These are phyloP conservation scores for Trichosporon asahii DNA, from an alignment of 1,284 basidiomycete genomes.

Conservation along the genomic window DNA sequence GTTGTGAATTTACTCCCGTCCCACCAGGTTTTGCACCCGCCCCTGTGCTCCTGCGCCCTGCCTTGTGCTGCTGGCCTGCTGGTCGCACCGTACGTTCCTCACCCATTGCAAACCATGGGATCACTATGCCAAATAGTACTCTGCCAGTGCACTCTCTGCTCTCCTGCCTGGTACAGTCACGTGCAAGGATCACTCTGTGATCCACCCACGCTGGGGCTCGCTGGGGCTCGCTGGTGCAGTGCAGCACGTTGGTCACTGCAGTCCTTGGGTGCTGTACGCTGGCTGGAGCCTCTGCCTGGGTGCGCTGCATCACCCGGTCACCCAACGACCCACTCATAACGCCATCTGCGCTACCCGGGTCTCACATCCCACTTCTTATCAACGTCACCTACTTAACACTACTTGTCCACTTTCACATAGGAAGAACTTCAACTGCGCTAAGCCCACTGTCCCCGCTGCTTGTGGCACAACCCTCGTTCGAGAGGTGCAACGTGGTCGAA, in stretches of 20 bases:
- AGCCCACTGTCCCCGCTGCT: neutral
- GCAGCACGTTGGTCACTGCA: neutral
- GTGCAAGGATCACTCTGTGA: neutral
- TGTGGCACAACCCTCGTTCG: neutral
- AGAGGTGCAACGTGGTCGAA: neutral
- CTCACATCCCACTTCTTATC: neutral
- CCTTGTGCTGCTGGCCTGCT: neutral
- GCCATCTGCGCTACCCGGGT: neutral
- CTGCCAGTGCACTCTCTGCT: neutral
- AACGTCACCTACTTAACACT: neutral
- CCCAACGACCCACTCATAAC: neutral
- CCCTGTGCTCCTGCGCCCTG: neutral
- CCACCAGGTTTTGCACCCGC: neutral
- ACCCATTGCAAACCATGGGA: neutral
- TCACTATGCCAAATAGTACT: neutral
- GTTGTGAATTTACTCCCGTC: neutral
- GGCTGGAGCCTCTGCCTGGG: neutral
- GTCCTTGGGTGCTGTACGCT: neutral
- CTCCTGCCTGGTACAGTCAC: neutral
- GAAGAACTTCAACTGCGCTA: neutral
- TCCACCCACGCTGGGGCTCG: neutral
- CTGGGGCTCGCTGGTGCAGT: neutral
- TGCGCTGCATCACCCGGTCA: too few relatives aligned
- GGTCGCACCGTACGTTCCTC: neutral
- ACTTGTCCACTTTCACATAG: neutral